Evolutionary conservation across 2,329 filamentous ascomycete genomes (phyloP), one percentile per base, ranked within the genome.

Genomic region (Didymellaceae sp.): DNA sequence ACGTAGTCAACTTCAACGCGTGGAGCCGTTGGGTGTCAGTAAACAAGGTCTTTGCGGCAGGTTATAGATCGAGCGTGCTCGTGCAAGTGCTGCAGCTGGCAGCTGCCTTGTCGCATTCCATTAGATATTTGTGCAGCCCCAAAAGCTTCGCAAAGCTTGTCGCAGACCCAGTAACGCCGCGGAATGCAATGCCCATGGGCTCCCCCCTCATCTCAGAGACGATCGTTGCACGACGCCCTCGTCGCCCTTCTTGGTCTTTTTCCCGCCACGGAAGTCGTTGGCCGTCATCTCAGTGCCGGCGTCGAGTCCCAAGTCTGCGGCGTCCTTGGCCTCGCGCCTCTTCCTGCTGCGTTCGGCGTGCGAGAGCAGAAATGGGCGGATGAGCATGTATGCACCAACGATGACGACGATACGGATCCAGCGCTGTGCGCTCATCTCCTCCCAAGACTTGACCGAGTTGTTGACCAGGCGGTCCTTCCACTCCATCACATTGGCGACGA

Each of bases 221-320:
- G 61, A 92, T 87, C 70, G 91, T 87, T 74, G 88, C 87, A 70
- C 90, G 87, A 53, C 87, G 84, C 58, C 89, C 80, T 61, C 86
- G 85, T 62, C 84, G 80, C 58, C 80, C 77, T 61, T 61, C 73
- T 64, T 75, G 78, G 55, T 49, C 37, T 46, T 57, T 30, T 51
- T 63, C 31, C 61, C 66, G 25, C 67, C 68, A 35, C 68, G 54
- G 48, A 72, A 61, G 28, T 70, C 67, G 42, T 72, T 74, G 31
- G 68, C 65, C 11, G 66, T 59, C 30, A 69, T 60, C 40, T 50
- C 46, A 6, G 50, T 53, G 13, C 50, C 67, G 10, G 68, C 74
- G 11, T 67, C 69, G 14, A 66, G 55, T 18, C 60, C 58, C 20
- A 75, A 74, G 7, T 79, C 78, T 30, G 76, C 73, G 6, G 74